Conservation (phyloP, 768 basidiomycete genomes). For the Trichaptum fuscoviolaceum region DNA sequence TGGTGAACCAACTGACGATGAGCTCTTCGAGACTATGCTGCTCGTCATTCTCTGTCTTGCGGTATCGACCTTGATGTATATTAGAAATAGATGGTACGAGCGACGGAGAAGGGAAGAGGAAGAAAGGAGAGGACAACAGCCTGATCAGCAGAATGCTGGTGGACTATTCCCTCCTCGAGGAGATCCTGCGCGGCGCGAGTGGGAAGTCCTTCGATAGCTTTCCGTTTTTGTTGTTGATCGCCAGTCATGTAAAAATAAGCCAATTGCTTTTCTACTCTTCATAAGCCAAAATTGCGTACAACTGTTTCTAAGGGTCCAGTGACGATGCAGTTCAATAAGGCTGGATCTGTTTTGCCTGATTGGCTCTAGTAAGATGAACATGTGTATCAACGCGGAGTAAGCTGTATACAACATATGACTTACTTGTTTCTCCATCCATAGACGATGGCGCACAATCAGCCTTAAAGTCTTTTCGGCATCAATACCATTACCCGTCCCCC, state of each 20-base stretch:
- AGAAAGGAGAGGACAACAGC: conserved; percentile 16
- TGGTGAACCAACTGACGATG: conserved; percentile 61
- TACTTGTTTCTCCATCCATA: not conserved
- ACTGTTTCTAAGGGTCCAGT: not conserved
- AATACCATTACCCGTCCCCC: not conserved
- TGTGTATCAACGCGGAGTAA: no score
- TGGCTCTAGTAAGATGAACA: no score
- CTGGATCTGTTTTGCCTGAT: not conserved
- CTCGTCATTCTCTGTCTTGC: conserved; percentile 67
- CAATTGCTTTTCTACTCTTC: not conserved
- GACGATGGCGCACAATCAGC: not conserved
- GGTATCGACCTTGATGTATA: conserved; percentile 71
- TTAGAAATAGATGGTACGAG: conserved; percentile 74
- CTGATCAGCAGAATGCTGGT: conserved; percentile 22
- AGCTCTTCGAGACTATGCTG: conserved; percentile 76
- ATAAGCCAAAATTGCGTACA: not conserved
- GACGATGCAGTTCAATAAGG: not conserved
- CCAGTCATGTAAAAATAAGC: not conserved
- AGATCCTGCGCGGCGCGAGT: conserved; percentile 60
- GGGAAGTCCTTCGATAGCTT: conserved; percentile 52
- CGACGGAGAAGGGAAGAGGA: conserved; percentile 60
- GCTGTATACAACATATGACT: not conserved
- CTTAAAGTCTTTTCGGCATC: not conserved
- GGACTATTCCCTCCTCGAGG: conserved; percentile 59
- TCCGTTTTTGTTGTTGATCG: not conserved